Conservation (phyloP, 2,329 filamentous ascomycete species). For the Lasiodiplodia gonubiensis region DNA sequence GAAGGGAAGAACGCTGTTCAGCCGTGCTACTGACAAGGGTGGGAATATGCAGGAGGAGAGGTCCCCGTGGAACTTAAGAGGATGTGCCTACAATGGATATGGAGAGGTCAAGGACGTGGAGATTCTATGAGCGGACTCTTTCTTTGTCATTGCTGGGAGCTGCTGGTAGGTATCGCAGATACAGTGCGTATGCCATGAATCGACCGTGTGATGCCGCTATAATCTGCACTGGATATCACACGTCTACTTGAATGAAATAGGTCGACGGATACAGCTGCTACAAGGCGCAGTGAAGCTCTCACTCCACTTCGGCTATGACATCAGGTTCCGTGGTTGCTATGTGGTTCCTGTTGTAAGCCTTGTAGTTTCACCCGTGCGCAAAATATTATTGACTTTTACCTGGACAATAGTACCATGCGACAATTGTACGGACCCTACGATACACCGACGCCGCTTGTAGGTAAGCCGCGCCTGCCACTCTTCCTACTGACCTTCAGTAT, state of each 20-base stretch:
- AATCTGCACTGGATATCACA: too few relatives aligned
- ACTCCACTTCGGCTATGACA: background rate
- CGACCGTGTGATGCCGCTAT: too few relatives aligned
- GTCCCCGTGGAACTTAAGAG: conserved; percentile 63
- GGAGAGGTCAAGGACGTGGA: conserved; percentile 59
- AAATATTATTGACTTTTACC: background rate
- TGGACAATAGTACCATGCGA: background rate
- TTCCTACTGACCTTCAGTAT: background rate
- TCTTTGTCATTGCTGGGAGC: too few relatives aligned
- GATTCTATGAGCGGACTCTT: conserved; percentile 39
- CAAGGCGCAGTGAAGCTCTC: too few relatives aligned
- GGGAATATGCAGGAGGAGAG: conserved; percentile 58
- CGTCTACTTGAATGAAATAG: too few relatives aligned
- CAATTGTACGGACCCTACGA: background rate
- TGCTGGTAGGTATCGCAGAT: background rate
- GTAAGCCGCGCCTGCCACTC: background rate
- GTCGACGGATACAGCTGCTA: too few relatives aligned
- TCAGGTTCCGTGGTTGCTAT: background rate
- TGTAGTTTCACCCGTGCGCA: background rate
- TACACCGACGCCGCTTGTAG: background rate
- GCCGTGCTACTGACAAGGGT: conserved; percentile 59
- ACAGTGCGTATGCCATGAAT: background rate
- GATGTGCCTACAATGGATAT: conserved; percentile 66
- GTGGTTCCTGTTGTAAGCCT: too few relatives aligned
- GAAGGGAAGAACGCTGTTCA: conserved; percentile 53